phyloP scores from a whole-genome alignment of 2,329 filamentous ascomycete species.

The Colletotrichum nymphaeae region DNA sequence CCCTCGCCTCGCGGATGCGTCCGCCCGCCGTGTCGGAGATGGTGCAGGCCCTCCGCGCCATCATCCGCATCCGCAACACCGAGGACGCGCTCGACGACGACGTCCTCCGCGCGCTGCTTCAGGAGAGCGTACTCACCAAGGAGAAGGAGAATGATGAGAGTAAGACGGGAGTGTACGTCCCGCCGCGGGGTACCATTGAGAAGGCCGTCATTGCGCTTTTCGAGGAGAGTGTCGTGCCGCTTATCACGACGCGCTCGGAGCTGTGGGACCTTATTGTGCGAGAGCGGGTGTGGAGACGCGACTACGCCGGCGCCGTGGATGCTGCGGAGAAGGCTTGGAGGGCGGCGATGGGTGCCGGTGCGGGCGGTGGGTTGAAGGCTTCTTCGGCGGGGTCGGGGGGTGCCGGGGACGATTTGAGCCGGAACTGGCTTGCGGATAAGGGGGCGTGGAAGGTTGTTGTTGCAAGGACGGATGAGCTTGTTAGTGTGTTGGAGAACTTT shows the following conservation, averaged over 20 bases:
- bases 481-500: conserved; percentile 85
- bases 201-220: conserved; percentile 77
- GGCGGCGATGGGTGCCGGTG: conserved; percentile 57
- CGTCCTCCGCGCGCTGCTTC: conserved; percentile 77
- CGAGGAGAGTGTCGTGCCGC: conserved; percentile 79
- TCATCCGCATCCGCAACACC: conserved; percentile 81
- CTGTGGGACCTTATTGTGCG: conserved; percentile 82
- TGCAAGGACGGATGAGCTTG: conserved; percentile 81
- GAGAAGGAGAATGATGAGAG: conserved; percentile 47
- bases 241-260: conserved; percentile 83
- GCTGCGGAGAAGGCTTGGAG: conserved; percentile 93
- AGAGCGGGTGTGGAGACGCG: conserved; percentile 78
- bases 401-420: conserved; percentile 28
- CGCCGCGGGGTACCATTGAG: conserved; percentile 68
- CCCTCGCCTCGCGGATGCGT: conserved; percentile 80
- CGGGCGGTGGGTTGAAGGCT: conserved; percentile 23
- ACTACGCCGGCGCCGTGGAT: conserved; percentile 79
- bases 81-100: conserved; percentile 83
- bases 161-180: conserved; percentile 48
- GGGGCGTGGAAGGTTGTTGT: conserved; percentile 79
- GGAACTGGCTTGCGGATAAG: conserved; percentile 67
- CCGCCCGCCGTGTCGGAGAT: conserved; percentile 83
- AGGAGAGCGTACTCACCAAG: conserved; percentile 70
- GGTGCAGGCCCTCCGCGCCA: conserved; percentile 76
- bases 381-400: conserved; percentile 32